phyloP scores from a whole-genome alignment of 352 stramenopile genomes.

The Pythium guiyangense region DNA sequence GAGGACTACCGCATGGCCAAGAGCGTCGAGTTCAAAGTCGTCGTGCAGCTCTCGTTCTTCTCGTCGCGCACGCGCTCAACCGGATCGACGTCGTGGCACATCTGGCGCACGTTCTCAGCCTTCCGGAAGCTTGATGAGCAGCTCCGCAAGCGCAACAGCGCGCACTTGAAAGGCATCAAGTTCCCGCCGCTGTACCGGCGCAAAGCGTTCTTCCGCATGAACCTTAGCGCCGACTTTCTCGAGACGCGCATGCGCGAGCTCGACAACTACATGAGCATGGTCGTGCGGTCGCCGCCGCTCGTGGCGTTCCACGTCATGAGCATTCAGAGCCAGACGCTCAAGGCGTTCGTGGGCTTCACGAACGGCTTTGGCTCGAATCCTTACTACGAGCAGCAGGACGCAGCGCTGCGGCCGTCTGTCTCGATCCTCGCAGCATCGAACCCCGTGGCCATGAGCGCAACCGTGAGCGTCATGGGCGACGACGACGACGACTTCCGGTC shows the following conservation, averaged over 20 bases:
- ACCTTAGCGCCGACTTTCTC: constrained; percentile 65
- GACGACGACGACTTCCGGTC: constrained; percentile 79
- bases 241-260: constrained; percentile 58
- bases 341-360: constrained; percentile 71
- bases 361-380: constrained; percentile 73
- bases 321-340: constrained; percentile 74
- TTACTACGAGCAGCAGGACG: constrained; percentile 61
- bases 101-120: constrained; percentile 74
- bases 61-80: constrained; percentile 61
- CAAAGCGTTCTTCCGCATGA: constrained; percentile 55
- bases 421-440: constrained; percentile 55
- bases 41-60: constrained; percentile 69
- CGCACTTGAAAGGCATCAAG: constrained; percentile 81
- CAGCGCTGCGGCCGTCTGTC: constrained; percentile 46
- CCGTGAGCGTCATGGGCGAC: constrained; percentile 66
- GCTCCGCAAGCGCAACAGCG: constrained; percentile 62
- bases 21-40: constrained; percentile 82
- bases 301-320: constrained; percentile 74
- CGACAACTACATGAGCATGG: constrained; percentile 69
- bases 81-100: constrained; percentile 73
- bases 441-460: constrained; percentile 33
- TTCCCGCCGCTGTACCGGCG: constrained; percentile 75
- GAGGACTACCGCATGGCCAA: constrained; percentile 73
- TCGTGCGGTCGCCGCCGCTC: constrained; percentile 52
- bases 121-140: constrained; percentile 83